phyloP scores from a whole-genome alignment of 139 green algal species.

The Chlorella sorokiniana region DNA sequence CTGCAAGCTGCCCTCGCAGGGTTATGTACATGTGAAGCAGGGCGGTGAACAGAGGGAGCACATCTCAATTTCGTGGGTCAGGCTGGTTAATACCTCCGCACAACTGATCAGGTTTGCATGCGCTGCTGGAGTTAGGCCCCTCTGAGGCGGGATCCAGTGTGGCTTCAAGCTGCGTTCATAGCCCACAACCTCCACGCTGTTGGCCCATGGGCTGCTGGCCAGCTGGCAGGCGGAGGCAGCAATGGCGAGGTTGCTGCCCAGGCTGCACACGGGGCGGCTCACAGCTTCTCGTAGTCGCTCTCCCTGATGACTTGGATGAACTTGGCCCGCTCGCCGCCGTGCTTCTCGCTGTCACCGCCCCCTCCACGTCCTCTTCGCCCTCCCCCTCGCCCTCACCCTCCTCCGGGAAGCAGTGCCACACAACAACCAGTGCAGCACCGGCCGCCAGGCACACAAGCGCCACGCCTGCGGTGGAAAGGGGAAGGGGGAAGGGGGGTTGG shows the following conservation, averaged over 20 bases:
- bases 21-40: no score
- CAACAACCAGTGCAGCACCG: neutral
- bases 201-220: no score
- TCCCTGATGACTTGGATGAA: neutral
- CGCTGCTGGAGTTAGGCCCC: no score
- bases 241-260: neutral
- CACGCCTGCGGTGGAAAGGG: neutral
- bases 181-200: no score
- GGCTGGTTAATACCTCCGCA: no score
- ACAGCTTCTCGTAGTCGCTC: conserved; percentile 4
- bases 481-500: neutral
- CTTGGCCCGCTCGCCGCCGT: neutral
- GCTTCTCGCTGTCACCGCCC: no score
- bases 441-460: neutral
- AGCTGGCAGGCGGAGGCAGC: neutral
- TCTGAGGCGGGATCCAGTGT: no score
- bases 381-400: neutral
- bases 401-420: neutral
- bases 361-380: neutral
- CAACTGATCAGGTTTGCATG: no score
- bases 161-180: no score
- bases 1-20: no score
- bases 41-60: no score
- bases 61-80: no score
- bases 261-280: neutral